Conservation (phyloP, 2,329 filamentous ascomycete species). For the Fusarium sp. region DNA sequence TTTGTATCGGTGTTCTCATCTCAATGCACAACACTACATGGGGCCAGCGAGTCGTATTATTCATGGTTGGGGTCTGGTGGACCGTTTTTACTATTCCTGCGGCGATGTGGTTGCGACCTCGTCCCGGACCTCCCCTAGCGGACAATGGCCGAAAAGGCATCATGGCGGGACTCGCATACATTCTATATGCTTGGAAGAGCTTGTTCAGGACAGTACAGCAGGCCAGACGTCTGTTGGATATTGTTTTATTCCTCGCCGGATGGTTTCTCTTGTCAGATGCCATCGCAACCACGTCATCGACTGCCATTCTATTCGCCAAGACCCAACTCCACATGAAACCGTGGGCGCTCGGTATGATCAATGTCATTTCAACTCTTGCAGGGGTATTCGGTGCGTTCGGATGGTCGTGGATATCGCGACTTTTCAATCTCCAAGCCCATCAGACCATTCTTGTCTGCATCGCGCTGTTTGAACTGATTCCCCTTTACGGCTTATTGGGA, state of each 20-base stretch:
- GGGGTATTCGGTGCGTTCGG: conserved; percentile 90
- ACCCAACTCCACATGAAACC: conserved; percentile 91
- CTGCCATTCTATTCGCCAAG: conserved; percentile 95
- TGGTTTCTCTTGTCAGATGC: conserved; percentile 97
- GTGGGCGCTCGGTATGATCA: conserved; percentile 89
- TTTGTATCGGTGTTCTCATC: conserved; percentile 82
- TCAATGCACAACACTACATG: conserved; percentile 81
- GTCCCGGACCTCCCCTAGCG: conserved; percentile 85
- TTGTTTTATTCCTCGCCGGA: conserved; percentile 81
- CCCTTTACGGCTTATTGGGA: conserved; percentile 88
- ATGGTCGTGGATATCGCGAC: conserved; percentile 83
- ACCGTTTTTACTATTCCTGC: conserved; percentile 89
- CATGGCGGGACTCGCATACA: conserved; percentile 72
- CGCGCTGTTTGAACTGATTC: conserved; percentile 89
- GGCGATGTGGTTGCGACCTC: conserved; percentile 85
- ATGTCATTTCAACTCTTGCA: conserved; percentile 86
- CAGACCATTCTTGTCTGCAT: conserved; percentile 96
- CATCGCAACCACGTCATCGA: conserved; percentile 93
- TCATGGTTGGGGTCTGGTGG: conserved; percentile 93
- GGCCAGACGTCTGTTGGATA: conserved; percentile 77
- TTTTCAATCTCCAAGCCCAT: conserved; percentile 77
- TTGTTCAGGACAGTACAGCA: conserved; percentile 83
- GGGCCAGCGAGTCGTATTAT: conserved; percentile 86
- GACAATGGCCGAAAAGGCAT: conserved; percentile 53
- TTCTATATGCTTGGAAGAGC: conserved; percentile 86